A percentile compares a stretch with the other conserved stretches of the same genome.
Conservation (phyloP, 345 rosid species). For the Syzygium jambos region DNA sequence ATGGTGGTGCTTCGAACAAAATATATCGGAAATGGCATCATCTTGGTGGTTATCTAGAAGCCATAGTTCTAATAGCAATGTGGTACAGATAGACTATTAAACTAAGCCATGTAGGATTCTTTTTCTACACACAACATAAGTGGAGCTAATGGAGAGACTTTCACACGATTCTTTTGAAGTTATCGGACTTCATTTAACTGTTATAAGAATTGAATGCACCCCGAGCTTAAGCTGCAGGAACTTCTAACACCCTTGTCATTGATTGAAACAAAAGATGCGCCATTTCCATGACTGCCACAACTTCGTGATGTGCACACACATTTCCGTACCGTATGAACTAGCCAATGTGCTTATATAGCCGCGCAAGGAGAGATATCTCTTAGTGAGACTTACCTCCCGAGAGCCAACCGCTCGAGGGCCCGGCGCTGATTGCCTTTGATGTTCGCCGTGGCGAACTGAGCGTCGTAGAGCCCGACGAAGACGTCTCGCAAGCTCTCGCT, state of each 20-base stretch:
- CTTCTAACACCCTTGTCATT: not conserved
- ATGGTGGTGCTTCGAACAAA: not conserved
- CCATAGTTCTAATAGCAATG: not conserved
- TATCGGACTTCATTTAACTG: not conserved
- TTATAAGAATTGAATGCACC: not conserved
- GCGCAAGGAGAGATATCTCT: not conserved
- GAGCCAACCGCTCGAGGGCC: conserved; percentile 13
- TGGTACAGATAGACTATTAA: not conserved
- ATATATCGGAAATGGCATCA: not conserved
- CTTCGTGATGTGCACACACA: not conserved
- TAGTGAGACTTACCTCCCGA: conserved; percentile 3
- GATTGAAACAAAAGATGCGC: not conserved
- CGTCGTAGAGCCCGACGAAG: conserved; percentile 16
- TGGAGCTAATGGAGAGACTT: not conserved
- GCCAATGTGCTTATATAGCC: not conserved
- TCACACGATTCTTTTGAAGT: not conserved
- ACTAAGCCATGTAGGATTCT: not conserved
- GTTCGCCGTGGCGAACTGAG: conserved; percentile 3
- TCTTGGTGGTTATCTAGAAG: not conserved
- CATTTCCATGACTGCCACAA: not conserved
- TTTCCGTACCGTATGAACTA: not conserved
- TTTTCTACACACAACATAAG: not conserved
- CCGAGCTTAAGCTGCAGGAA: not conserved
- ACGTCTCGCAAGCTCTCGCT: conserved; percentile 11
- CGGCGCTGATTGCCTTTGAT: not conserved